These are phyloP conservation scores for Syzygium oleosum DNA, from an alignment of 345 rosid genomes.

Conservation along the genomic window DNA sequence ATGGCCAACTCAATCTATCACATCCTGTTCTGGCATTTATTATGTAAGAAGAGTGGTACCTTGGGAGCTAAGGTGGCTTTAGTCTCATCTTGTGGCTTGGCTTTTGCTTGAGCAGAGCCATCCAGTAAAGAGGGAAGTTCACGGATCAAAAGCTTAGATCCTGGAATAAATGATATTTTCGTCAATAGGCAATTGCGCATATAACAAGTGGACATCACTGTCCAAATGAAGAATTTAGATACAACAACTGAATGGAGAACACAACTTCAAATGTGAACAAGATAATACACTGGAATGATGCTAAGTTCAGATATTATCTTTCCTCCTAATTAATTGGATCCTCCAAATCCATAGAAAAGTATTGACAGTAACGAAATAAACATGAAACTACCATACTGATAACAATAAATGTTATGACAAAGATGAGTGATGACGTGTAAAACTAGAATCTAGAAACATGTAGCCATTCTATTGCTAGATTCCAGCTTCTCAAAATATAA, in stretches of 20 bases:
- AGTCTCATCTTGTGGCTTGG: constrained; percentile 81
- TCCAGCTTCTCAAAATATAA: background rate
- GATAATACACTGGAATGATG: background rate
- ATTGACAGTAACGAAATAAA: background rate
- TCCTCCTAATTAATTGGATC: background rate
- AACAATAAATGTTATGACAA: background rate
- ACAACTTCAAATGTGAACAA: background rate
- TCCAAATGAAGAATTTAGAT: background rate
- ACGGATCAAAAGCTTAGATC: constrained; percentile 65
- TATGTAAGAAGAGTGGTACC: constrained; percentile 20
- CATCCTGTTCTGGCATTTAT: background rate
- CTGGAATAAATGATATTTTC: constrained; percentile 23
- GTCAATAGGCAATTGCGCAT: background rate
- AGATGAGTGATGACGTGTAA: background rate
- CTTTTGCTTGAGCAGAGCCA: constrained; percentile 65
- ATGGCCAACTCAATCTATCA: background rate
- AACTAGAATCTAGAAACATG: background rate
- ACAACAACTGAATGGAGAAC: background rate
- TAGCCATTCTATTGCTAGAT: background rate
- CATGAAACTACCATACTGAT: background rate
- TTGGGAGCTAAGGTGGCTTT: constrained; percentile 87
- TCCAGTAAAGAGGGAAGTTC: constrained; percentile 76
- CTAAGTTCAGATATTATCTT: background rate
- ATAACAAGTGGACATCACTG: background rate
- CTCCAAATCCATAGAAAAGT: background rate